Percentiles rank a stretch among this genome's conserved stretches.
Conservation (phyloP, 2,329 filamentous ascomycete genomes). For the Bipolaris cookei region DNA sequence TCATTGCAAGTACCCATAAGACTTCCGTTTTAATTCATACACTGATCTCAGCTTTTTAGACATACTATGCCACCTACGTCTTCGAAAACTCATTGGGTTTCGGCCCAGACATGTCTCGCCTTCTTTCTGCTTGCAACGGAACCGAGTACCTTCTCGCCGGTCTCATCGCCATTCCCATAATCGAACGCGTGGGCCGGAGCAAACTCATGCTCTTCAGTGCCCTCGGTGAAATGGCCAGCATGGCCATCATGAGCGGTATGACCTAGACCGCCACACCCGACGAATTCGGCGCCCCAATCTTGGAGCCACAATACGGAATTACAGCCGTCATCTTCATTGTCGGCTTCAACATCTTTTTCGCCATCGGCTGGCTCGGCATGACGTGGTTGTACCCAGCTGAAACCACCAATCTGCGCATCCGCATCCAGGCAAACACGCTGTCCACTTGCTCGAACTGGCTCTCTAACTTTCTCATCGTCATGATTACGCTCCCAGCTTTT, state of each 20-base stretch:
- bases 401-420: conserved; percentile 72
- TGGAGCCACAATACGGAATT: conserved; percentile 56
- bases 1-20: conserved; percentile 17
- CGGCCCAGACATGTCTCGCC: conserved; percentile 45
- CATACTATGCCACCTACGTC: conserved; percentile 47
- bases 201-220: conserved; percentile 42
- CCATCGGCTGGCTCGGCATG: conserved; percentile 65
- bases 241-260: conserved; percentile 54
- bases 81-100: conserved; percentile 56
- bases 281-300: conserved; percentile 12
- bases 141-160: conserved; percentile 51
- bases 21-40: background rate
- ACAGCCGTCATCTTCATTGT: conserved; percentile 71
- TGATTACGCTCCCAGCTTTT: conserved; percentile 67
- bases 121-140: conserved; percentile 52
- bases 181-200: conserved; percentile 45
- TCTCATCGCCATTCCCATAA: conserved; percentile 48
- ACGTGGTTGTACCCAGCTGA: conserved; percentile 69
- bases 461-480: conserved; percentile 65
- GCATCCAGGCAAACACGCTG: conserved; percentile 72
- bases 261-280: conserved; percentile 12
- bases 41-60: background rate
- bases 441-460: conserved; percentile 16
- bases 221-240: conserved; percentile 46
- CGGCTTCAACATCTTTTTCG: conserved; percentile 68